Conservation (phyloP, 2,329 filamentous ascomycete genomes). For the Colletotrichum magnum region DNA sequence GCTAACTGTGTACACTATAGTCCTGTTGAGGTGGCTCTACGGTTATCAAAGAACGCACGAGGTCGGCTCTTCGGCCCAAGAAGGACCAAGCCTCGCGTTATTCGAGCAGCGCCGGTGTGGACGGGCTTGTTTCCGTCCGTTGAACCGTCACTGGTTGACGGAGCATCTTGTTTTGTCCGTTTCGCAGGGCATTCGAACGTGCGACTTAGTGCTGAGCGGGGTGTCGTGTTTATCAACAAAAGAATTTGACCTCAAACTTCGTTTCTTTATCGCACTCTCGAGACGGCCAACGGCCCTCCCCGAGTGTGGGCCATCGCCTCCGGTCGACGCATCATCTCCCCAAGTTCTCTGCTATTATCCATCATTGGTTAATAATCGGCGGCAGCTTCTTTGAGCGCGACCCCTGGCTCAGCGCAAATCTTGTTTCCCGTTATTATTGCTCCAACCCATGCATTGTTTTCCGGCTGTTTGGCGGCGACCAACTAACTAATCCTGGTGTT, state of each 20-base stretch:
- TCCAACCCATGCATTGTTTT: constrained; percentile 14
- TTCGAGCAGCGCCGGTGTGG: background rate
- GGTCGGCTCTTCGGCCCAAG: background rate
- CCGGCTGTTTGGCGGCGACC: background rate
- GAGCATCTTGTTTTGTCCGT: background rate
- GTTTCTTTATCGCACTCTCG: background rate
- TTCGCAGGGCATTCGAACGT: background rate
- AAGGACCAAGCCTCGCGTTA: constrained; percentile 18
- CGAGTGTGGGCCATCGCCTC: background rate
- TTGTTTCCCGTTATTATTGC: constrained; percentile 31
- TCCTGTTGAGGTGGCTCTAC: background rate
- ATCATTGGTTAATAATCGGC: background rate
- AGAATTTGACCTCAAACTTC: background rate
- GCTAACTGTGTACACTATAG: background rate
- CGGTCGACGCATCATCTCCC: constrained; percentile 6
- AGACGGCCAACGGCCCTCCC: background rate
- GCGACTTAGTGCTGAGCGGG: constrained; percentile 1
- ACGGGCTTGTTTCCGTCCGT: background rate
- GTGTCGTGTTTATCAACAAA: background rate
- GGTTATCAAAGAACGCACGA: constrained; percentile 16
- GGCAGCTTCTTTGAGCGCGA: constrained; percentile 5
- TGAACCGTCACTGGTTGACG: background rate
- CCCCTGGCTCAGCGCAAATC: constrained; percentile 22
- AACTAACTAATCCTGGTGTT: constrained; percentile 1
- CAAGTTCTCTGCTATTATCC: background rate